Evolutionary conservation across 176 grass and related monocot genomes (phyloP).

Genomic region (Puccinellia tenuiflora): DNA sequence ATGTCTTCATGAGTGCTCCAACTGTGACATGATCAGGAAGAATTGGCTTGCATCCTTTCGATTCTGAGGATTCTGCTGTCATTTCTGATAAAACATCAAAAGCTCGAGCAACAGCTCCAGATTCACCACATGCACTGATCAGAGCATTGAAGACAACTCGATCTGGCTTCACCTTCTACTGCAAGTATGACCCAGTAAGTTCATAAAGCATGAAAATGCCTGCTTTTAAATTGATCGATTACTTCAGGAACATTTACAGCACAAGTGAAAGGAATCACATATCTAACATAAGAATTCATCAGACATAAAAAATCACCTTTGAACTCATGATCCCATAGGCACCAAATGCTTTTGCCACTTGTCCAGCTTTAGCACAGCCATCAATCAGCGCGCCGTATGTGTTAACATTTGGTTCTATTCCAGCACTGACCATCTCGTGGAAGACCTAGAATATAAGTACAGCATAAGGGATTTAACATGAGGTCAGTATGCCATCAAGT

Average conservation of each 20-base stretch:
- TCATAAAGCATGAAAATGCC: constrained; percentile 22
- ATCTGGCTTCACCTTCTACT: constrained; percentile 99
- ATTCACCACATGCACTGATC: constrained; percentile 97
- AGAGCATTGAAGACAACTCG: constrained; percentile 98
- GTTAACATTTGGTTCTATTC: constrained; percentile 89
- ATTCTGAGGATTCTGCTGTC: constrained; percentile 57
- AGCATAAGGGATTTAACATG: constrained; percentile 18
- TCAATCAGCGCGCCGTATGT: constrained; percentile 94
- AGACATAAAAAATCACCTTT: constrained; percentile 62
- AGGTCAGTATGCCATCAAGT: background rate
- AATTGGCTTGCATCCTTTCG: constrained; percentile 58
- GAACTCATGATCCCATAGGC: constrained; percentile 95
- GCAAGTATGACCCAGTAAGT: constrained; percentile 67
- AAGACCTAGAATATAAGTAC: constrained; percentile 54
- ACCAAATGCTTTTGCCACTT: constrained; percentile 98
- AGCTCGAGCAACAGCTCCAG: constrained; percentile 90
- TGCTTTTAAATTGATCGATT: background rate
- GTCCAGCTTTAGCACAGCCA: constrained; percentile 92
- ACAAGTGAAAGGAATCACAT: background rate
- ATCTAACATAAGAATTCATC: constrained; percentile 19
- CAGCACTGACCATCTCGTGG: constrained; percentile 96
- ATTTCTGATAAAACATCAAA: constrained; percentile 99
- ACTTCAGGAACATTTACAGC: constrained; percentile 1
- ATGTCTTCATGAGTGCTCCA: constrained; percentile 90
- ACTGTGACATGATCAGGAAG: constrained; percentile 95